Base-by-base conservation (phyloP, 1,284 basidiomycete species). In the Thecaphora thlaspeos region DNA sequence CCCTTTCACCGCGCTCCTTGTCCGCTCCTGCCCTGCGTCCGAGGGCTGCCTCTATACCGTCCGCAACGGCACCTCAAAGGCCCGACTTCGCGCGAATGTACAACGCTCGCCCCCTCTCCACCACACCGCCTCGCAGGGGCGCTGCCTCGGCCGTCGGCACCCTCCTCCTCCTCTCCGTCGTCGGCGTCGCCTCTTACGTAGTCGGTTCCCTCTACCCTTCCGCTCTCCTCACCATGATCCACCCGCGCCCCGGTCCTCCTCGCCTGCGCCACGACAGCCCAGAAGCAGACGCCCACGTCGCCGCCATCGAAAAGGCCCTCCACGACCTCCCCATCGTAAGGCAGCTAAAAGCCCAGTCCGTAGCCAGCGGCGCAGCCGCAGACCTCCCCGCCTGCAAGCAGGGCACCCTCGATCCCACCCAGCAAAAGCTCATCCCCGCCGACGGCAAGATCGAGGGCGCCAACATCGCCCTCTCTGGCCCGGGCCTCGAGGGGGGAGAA, bases 241-340 rank as follows among this genome's bases (percentile, higher is more conserved):
- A 84, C 48, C 90, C 90, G 11, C 83, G 86, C 8, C 81, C 84
- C 4, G 85, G 88, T 0, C 88, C 89, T 1, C 83, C 87, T 0
- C 86, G 88, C 0, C 80, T 81, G 0, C 82, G 86, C 51, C 81
- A 83, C 0, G 81, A 85, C 48, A 84, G 87, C 0, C 82, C 84
- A 0, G 83, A 86, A 63, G 85, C 88, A 0, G 79, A 83, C 41
- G 82, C 82, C 2, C 84, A 88, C 70, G 83, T 82, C 5, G 81
- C 81, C 11, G 76, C 80, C 18, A 81, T 94, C 47, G 92, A 96
- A 76, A 77, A 81, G 18, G 79, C 83, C 41, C 80, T 96, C 5
- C 86, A 89, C 57, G 77, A 81, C 1, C 81, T 94, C 0, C 84
- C 86, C 32, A 0, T 62, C 51, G 52, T 46, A 81, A 85, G 34